Base-by-base conservation (phyloP, 1,284 basidiomycete species). In the Trichosporon sp. region DNA sequence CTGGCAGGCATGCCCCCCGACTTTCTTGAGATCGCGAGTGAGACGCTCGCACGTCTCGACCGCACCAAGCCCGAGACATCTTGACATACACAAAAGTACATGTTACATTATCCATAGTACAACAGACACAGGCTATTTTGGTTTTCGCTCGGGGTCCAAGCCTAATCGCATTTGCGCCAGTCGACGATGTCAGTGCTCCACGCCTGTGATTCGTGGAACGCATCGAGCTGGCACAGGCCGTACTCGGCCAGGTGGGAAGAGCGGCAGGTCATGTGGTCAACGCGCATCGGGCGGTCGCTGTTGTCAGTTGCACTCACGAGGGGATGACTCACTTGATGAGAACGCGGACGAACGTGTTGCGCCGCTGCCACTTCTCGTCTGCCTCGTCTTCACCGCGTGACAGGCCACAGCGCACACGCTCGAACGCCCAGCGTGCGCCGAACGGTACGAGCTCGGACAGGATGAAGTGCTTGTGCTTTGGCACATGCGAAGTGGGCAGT, bases 1-100 rank as follows among this genome's bases (percentile, higher is more conserved):
- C 78, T 97, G 14, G 93, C 92, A 7, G 91, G 91, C 3, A 86
- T 98, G 83, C 95, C 95, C 1, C 70, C 81, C 4, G 67, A 67
- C 9, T 80, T 80, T 61, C 64, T 80, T 4, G 52, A 64, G 4
- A 71, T 69, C 3, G 78, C 74, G 0, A 58, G 73, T 56, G 36
- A 59, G 6, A 76, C 74, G 8, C 68, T 77, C 1, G 46, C 56
- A n/a, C 49, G 16, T 6, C 56, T 73, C 3, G 40, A 46, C 46
- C n/a, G 25, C 14, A 16, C 25, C 7, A 29, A 54, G 49, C 25
- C 49, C 7, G 49, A 29, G 14, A 14, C 25, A 3, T 29, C 49
- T 37, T 8, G 36, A 37, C 13, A 19, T 37, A 37, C 46, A 29
- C 25, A 27, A 31, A n/a, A 31, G 16, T 9, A 44, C 40, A 44